These are phyloP conservation scores for Euryodendron excelsum DNA, from an alignment of 148 eudicot species.

Conservation along the genomic window DNA sequence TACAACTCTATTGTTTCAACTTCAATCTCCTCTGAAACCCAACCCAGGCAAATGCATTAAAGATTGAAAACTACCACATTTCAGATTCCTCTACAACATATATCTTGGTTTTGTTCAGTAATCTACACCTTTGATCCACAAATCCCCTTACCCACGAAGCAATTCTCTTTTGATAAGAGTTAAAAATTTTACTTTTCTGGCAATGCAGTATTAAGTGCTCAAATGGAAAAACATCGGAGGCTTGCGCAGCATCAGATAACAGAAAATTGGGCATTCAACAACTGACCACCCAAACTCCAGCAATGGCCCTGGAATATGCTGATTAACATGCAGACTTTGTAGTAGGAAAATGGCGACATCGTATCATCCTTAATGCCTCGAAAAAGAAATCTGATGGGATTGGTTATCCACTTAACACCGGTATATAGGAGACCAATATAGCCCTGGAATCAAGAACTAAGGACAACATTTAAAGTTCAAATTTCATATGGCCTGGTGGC, in stretches of 20 bases:
- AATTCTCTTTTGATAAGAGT: neutral
- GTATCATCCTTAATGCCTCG: neutral
- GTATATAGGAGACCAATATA: too few relatives aligned
- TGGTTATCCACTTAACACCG: too few relatives aligned
- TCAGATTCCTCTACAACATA: slow-evolving; percentile 5
- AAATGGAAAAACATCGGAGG: neutral
- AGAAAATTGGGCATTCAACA: neutral
- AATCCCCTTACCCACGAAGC: neutral
- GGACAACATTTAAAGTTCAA: slow-evolving; percentile 37
- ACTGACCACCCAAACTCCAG: neutral
- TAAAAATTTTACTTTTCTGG: neutral
- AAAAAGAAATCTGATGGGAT: too few relatives aligned
- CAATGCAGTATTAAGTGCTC: neutral
- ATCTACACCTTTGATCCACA: neutral
- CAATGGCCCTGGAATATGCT: neutral
- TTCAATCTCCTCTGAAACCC: neutral
- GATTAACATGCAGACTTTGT: neutral
- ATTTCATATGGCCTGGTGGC: slow-evolving; percentile 46
- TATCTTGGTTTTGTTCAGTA: neutral
- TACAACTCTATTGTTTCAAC: slow-evolving; percentile 6
- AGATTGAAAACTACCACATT: neutral
- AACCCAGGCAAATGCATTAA: neutral
- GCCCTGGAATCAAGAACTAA: too few relatives aligned
- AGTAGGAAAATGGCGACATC: neutral
- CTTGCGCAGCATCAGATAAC: neutral